phyloP scores from a whole-genome alignment of 2,329 filamentous ascomycete genomes.

The Sclerotinia trifoliorum region DNA sequence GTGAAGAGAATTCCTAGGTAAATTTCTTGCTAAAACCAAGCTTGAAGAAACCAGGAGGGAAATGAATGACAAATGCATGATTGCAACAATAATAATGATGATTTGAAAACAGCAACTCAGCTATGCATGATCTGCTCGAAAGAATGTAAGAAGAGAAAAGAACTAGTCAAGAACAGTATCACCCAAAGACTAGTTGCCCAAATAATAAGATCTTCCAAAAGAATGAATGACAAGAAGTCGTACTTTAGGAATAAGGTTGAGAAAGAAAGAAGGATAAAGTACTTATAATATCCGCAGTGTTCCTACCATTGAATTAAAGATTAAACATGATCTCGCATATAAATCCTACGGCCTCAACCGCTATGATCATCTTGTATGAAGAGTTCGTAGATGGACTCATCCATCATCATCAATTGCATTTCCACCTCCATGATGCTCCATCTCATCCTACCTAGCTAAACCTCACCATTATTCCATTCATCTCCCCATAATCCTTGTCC shows the following conservation, averaged over 20 bases:
- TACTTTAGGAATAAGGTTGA: background rate
- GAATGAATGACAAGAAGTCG: background rate
- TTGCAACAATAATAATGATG: background rate
- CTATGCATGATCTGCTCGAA: background rate
- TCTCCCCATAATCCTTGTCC: too few species aligned
- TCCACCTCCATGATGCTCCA: too few species aligned
- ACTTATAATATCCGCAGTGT: too few species aligned
- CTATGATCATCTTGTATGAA: too few species aligned
- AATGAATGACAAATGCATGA: constrained; percentile 14
- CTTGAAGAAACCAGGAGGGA: constrained; percentile 1
- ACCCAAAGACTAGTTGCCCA: background rate
- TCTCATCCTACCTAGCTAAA: too few species aligned
- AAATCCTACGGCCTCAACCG: too few species aligned
- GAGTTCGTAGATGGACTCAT: too few species aligned
- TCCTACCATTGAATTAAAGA: too few species aligned
- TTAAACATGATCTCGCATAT: too few species aligned
- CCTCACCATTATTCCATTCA: too few species aligned
- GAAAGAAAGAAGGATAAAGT: background rate
- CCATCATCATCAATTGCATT: too few species aligned
- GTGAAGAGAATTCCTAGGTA: background rate
- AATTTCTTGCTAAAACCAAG: constrained; percentile 1
- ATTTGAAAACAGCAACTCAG: background rate
- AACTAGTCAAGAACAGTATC: background rate
- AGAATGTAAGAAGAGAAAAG: background rate
- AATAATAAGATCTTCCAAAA: background rate